Conservation (phyloP, 148 eudicot genomes). For the Amaranthus cruentus region DNA sequence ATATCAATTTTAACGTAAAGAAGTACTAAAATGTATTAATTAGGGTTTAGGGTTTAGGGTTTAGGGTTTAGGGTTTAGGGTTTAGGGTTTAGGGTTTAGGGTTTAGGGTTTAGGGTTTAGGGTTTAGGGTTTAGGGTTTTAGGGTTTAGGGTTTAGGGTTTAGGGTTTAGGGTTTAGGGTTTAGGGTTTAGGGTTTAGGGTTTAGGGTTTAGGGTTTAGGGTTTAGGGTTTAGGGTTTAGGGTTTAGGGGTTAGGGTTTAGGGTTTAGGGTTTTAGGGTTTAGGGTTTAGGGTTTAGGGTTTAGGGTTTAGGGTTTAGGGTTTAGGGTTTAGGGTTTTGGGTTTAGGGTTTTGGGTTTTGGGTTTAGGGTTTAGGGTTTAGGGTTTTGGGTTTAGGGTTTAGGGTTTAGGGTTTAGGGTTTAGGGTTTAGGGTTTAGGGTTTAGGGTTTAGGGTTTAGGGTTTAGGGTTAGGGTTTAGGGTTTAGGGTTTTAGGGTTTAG, state of each 20-base stretch:
- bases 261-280: constrained; percentile 28
- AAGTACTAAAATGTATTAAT: constrained; percentile 24
- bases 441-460: constrained; percentile 15
- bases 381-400: constrained; percentile 17
- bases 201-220: constrained; percentile 27
- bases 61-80: constrained; percentile 23
- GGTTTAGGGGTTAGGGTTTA: constrained; percentile 28
- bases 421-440: constrained; percentile 14
- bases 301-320: constrained; percentile 26
- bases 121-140: constrained; percentile 21
- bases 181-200: constrained; percentile 29
- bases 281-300: constrained; percentile 30
- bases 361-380: constrained; percentile 16
- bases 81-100: constrained; percentile 29
- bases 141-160: constrained; percentile 26
- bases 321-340: constrained; percentile 24
- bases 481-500: constrained; percentile 13
- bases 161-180: constrained; percentile 27
- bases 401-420: constrained; percentile 17
- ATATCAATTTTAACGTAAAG: too few species aligned
- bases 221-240: constrained; percentile 27
- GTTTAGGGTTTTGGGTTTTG: constrained; percentile 12
- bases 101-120: constrained; percentile 20
- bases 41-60: constrained; percentile 24
- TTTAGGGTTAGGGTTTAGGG: constrained; percentile 16